Conservation (phyloP, 108 stramenopile genomes). For the Pseudonitzschia delicatissima region DNA sequence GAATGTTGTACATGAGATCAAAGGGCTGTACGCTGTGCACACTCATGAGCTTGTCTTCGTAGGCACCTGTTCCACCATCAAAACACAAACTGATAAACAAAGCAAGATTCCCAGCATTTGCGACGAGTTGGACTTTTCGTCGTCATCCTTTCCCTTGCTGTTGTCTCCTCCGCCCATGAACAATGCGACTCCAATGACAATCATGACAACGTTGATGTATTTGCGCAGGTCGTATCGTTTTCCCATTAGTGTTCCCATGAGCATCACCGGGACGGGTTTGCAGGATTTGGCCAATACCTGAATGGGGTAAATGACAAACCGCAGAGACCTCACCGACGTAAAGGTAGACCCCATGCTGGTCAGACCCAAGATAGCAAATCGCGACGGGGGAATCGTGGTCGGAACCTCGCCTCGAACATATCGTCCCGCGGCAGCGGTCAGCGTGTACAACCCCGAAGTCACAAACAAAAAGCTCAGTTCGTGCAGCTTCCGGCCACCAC, state of each 20-base stretch:
- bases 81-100: conserved; percentile 96
- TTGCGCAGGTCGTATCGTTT: conserved; percentile 91
- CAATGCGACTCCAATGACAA: conserved; percentile 91
- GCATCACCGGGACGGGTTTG: conserved; percentile 98
- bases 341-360: conserved; percentile 97
- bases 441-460: conserved; percentile 89
- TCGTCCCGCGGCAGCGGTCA: conserved; percentile 79
- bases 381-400: conserved; percentile 89
- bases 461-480: conserved; percentile 95
- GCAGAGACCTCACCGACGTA: conserved; percentile 88
- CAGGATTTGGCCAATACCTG: conserved; percentile 97
- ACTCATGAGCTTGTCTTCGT: conserved; percentile 99
- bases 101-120: conserved; percentile 88
- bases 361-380: conserved; percentile 89
- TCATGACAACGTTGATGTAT: conserved; percentile 91
- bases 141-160: conserved; percentile 35
- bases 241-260: conserved; percentile 95
- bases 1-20: conserved; percentile 99
- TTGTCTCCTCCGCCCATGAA: conserved; percentile 92
- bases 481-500: conserved; percentile 88
- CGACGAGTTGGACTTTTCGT: conserved; percentile 46
- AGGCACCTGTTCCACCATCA: conserved; percentile 98
- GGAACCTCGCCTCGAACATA: conserved; percentile 88
- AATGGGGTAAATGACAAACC: conserved; percentile 93
- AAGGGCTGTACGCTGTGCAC: conserved; percentile 96